Percentiles rank a stretch among this genome's conserved stretches.
phyloP scores from a whole-genome alignment of 75 land plant species.

The Cryptomeria japonica region DNA sequence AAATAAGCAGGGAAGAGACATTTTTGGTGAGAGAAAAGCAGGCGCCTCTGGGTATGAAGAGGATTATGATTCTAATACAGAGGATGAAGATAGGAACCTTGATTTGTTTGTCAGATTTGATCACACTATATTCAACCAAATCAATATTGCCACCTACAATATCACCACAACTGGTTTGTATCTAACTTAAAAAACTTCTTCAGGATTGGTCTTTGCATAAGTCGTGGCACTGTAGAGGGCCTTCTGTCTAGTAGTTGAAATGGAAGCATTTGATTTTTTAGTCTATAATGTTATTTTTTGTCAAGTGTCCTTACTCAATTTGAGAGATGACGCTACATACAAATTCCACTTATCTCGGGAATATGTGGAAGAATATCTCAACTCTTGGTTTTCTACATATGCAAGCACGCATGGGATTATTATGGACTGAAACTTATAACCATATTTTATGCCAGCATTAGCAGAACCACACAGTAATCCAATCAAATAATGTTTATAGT shows the following conservation, averaged over 20 bases:
- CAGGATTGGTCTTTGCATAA: neutral
- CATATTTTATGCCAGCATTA: neutral
- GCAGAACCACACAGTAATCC: neutral
- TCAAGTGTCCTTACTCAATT: neutral
- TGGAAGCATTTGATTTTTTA: neutral
- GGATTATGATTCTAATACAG: conserved; percentile 43
- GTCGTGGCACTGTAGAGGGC: neutral
- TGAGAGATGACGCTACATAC: neutral
- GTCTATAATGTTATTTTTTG: neutral
- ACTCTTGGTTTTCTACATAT: neutral
- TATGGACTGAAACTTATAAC: neutral
- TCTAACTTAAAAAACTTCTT: neutral
- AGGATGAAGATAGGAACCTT: conserved; percentile 63
- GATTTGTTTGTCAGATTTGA: conserved; percentile 55
- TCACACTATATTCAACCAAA: conserved; percentile 43
- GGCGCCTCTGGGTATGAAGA: conserved; percentile 34
- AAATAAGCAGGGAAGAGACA: neutral
- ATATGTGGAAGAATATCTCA: neutral
- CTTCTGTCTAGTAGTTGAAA: neutral
- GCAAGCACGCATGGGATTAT: neutral
- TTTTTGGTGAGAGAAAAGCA: neutral
- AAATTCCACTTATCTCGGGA: neutral
- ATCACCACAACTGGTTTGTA: conserved; percentile 46
- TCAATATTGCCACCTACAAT: conserved; percentile 45
- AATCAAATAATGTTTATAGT: neutral